Evolutionary conservation across 257 asterid species (phyloP), one percentile per base, ranked within the genome.

Genomic region (Fraxinus pennsylvanica): DNA sequence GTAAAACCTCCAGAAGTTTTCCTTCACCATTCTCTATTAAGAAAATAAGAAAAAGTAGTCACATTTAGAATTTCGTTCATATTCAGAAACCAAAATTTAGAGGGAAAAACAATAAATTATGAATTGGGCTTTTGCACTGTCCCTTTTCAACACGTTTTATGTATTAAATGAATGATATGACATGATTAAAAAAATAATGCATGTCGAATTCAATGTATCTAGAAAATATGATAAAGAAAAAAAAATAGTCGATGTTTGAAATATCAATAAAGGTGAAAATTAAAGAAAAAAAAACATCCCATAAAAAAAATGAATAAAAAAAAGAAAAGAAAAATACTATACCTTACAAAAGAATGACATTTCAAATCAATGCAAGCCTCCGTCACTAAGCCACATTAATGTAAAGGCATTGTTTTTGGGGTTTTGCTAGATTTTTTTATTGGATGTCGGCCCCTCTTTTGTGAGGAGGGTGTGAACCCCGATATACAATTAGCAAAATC

Each of bases 11-110:
- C 76, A 57, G 41, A 87, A 80, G 65, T 81, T 89, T 47, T 88
- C 87, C 77, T 81, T 92, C 88, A 88, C 92, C 84, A 86, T 83
- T 76, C 71, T 74, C 96, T 88, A 89, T 78, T 43, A 43, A 76
- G 30, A 59, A 1, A 3, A 29, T n/a, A 22, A 63, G 7, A 1
- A 5, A 6, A 21, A 8, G 2, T 65, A 63, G 1, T n/a, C 10
- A n/a, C 66, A 2, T 4, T 57, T 21, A 22, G 68, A 22, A 22
- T 6, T 6, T 21, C 7, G 52, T 30, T 9, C 38, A 38, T 21
- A 67, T 10, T 14, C 4, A 72, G 0, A 71, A 4, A 41, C 3
- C 6, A 7, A 25, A 72, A 72, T 29, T 57, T 9, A 15, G 10
- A 9, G 33, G 29, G 15, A 54, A 15, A 59, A 22, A 50, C 47